Base-by-base conservation (phyloP, 2,329 filamentous ascomycete genomes). In the Pseudogymnoascus sp. region DNA sequence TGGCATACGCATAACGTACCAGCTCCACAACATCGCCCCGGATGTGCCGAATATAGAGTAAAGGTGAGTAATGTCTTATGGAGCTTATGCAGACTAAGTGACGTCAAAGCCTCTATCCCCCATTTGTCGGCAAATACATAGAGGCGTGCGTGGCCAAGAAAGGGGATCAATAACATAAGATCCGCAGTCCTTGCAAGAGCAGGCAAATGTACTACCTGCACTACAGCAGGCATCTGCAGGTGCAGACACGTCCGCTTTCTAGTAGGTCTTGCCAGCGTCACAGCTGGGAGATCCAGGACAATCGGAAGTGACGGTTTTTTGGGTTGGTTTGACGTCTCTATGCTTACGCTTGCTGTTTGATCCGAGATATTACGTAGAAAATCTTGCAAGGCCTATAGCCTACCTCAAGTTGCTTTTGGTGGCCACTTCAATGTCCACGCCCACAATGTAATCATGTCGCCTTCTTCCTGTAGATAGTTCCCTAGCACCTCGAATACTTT, bases 401-500 rank as follows among this genome's bases (percentile, higher is more conserved):
- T 44, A 44, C 11, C 19, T 44, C 19, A 44, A 44, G 40, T 44
- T 44, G 11, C 40, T 11, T 44, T 44, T 44, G 11, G 11, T 44
- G 40, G 40, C 9, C 19, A 23, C 40, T 44, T 13, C 40, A 44
- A 21, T 44, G 40, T 44, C 40, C 40, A 44, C 19, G 40, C 40
- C 40, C 40, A 44, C 19, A 44, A 44, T 44, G 40, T 40, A 40
- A 40, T 13, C 19, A 44, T 44, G 40, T 44, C 40, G 19, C 40
- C 40, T 44, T 44, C 40, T 44, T 44, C 40, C 40, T 44, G 40
- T 23, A 19, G 40, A 44, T 44, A 2, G 11, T 44, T 44, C 4
- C 9, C 40, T 44, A 23, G 40, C 59, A 74, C 75, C 35, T 69
- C 67, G 74, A 76, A 82, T 26, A 67, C 72, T 67, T 78, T 78